phyloP scores from a whole-genome alignment of 2,329 filamentous ascomycete species.

The Aspergillus udagawae region DNA sequence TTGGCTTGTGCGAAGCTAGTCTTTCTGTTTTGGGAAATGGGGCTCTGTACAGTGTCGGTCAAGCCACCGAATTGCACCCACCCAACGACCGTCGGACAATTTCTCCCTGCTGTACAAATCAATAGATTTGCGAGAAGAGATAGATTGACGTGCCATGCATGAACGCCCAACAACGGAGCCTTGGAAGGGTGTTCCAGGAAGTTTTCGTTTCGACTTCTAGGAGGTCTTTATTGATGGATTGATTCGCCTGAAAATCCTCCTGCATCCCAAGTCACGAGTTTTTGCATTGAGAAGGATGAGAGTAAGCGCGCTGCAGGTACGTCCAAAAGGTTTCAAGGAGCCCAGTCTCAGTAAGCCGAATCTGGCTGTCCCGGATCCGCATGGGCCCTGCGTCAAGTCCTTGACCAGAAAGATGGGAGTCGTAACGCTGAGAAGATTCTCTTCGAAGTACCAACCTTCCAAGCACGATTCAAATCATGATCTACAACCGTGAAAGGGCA shows the following conservation, averaged over 20 bases:
- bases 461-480: constrained; percentile 9
- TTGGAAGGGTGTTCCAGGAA: neutral
- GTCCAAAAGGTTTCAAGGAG: neutral
- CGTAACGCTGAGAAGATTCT: neutral
- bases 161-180: neutral
- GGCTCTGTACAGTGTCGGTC: neutral
- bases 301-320: neutral
- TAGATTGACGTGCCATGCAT: neutral
- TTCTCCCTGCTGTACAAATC: neutral
- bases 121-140: neutral
- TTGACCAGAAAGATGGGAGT: neutral
- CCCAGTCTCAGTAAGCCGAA: neutral
- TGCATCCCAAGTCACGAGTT: neutral
- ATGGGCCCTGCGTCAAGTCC: neutral
- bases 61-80: neutral
- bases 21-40: neutral
- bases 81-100: neutral
- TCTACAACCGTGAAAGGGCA: constrained; percentile 2
- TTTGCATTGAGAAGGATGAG: neutral
- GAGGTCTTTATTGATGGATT: neutral
- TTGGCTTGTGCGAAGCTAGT: neutral
- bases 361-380: neutral
- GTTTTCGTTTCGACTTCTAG: neutral
- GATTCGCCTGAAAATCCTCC: neutral
- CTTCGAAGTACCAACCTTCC: neutral